Percentiles rank a stretch among this genome's conserved stretches.
Conservation (phyloP, 768 basidiomycete genomes). For the Calocera cornea region DNA sequence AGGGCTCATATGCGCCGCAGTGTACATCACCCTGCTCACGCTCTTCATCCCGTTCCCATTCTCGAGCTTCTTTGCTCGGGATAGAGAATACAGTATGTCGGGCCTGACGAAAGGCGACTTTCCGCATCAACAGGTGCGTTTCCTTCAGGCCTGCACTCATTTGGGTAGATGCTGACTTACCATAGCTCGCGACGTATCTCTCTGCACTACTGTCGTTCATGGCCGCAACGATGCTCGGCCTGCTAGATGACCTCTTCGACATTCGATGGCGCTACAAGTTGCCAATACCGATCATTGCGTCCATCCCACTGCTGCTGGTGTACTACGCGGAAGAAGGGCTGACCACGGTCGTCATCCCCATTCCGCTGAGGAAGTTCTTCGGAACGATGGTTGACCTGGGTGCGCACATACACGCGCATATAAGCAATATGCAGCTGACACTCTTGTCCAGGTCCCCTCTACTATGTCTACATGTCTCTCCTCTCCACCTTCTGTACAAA, state of each 20-base stretch:
- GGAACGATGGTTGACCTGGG: constrained; percentile 79
- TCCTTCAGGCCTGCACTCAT: background rate
- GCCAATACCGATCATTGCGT: constrained; percentile 90
- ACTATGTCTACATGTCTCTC: constrained; percentile 92
- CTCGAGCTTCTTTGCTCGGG: constrained; percentile 34
- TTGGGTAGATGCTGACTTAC: background rate
- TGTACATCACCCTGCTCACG: constrained; percentile 77
- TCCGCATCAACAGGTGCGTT: constrained; percentile 49
- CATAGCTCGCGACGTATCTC: constrained; percentile 77
- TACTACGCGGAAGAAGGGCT: constrained; percentile 92
- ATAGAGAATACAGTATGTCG: constrained; percentile 33
- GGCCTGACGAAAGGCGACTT: constrained; percentile 56
- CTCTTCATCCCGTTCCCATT: constrained; percentile 95
- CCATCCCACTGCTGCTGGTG: constrained; percentile 87
- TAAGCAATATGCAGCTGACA: background rate
- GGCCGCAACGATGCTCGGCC: constrained; percentile 86
- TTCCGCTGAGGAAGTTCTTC: constrained; percentile 59
- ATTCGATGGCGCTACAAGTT: constrained; percentile 97
- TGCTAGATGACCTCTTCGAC: constrained; percentile 94
- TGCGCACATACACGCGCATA: constrained; percentile 25
- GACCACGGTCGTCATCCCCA: constrained; percentile 84
- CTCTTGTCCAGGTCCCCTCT: constrained; percentile 62
- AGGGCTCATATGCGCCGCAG: constrained; percentile 77
- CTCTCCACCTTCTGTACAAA: constrained; percentile 95
- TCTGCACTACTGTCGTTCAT: constrained; percentile 85